Percentiles rank a stretch among this genome's conserved stretches.
Conservation (phyloP, 2,329 filamentous ascomycete species). For the Talaromyces sp. region DNA sequence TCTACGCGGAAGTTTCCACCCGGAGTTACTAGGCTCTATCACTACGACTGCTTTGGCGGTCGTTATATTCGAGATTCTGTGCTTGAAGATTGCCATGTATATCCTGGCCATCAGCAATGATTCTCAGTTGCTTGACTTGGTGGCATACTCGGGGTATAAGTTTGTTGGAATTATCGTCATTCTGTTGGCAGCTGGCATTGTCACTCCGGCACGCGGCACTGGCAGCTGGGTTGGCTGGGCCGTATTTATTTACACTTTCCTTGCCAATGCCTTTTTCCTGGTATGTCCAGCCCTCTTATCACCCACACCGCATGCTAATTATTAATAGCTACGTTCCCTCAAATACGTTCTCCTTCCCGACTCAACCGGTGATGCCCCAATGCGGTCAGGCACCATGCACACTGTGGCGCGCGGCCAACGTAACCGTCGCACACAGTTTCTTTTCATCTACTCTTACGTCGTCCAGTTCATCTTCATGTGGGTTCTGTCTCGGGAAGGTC, state of each 20-base stretch:
- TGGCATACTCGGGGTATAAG: constrained; percentile 97
- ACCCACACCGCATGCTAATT: neutral
- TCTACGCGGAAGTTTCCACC: constrained; percentile 85
- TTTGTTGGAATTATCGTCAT: constrained; percentile 96
- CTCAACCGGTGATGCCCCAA: constrained; percentile 63
- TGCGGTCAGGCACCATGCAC: constrained; percentile 60
- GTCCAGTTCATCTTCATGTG: constrained; percentile 97
- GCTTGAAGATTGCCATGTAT: constrained; percentile 88
- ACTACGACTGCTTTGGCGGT: constrained; percentile 81
- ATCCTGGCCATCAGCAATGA: constrained; percentile 91
- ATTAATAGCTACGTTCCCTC: constrained; percentile 77
- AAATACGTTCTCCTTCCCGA: constrained; percentile 95
- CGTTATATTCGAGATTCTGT: constrained; percentile 82
- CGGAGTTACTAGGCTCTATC: constrained; percentile 86
- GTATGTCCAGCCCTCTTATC: constrained; percentile 53
- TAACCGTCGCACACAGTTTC: constrained; percentile 83
- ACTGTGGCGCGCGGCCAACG: constrained; percentile 80
- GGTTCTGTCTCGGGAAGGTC: constrained; percentile 61
- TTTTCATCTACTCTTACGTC: constrained; percentile 91
- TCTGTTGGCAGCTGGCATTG: constrained; percentile 72
- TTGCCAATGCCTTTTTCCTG: constrained; percentile 92
- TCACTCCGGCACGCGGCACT: constrained; percentile 76
- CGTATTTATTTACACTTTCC: constrained; percentile 86
- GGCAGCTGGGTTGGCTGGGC: constrained; percentile 86
- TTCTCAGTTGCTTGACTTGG: constrained; percentile 85